Evolutionary conservation across 805 yeast genomes (phyloP).

Genomic region (Kodamaea nitidulidarum): DNA sequence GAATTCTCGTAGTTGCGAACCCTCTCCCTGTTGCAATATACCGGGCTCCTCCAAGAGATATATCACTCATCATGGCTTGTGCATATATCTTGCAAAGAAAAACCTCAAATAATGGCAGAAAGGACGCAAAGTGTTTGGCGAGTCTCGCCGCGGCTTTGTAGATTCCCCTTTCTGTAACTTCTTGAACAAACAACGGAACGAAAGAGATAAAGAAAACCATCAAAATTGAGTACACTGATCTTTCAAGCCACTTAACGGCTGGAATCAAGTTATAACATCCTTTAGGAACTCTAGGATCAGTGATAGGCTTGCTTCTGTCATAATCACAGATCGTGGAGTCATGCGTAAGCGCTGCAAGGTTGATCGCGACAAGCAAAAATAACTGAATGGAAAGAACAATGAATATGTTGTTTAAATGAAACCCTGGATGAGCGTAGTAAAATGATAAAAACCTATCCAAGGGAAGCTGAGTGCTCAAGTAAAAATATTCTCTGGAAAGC

Average conservation of each 20-base stretch:
- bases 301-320: slow-evolving; percentile 53
- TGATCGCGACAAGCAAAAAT: slow-evolving; percentile 55
- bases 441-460: slow-evolving; percentile 75
- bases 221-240: slow-evolving; percentile 70
- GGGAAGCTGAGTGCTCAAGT: slow-evolving; percentile 72
- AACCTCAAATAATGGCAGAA: slow-evolving; percentile 76
- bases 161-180: slow-evolving; percentile 71
- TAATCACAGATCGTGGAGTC: slow-evolving; percentile 61
- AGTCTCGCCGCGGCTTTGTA: slow-evolving; percentile 63
- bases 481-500: slow-evolving; percentile 77
- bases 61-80: slow-evolving; percentile 61
- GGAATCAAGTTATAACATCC: slow-evolving; percentile 75
- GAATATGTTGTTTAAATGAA: slow-evolving; percentile 74
- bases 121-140: slow-evolving; percentile 61
- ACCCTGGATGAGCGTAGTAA: slow-evolving; percentile 84
- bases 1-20: slow-evolving; percentile 68
- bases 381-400: slow-evolving; percentile 58
- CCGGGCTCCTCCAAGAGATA: slow-evolving; percentile 75
- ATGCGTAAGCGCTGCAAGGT: slow-evolving; percentile 60
- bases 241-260: slow-evolving; percentile 67
- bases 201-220: slow-evolving; percentile 72
- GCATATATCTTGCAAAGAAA: slow-evolving; percentile 78
- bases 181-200: slow-evolving; percentile 73
- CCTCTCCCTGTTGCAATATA: slow-evolving; percentile 84
- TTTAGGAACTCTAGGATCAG: slow-evolving; percentile 56